Percentiles rank a stretch among this genome's conserved stretches.
Conservation (phyloP, 768 basidiomycete genomes). For the Rhizopogon sp. region DNA sequence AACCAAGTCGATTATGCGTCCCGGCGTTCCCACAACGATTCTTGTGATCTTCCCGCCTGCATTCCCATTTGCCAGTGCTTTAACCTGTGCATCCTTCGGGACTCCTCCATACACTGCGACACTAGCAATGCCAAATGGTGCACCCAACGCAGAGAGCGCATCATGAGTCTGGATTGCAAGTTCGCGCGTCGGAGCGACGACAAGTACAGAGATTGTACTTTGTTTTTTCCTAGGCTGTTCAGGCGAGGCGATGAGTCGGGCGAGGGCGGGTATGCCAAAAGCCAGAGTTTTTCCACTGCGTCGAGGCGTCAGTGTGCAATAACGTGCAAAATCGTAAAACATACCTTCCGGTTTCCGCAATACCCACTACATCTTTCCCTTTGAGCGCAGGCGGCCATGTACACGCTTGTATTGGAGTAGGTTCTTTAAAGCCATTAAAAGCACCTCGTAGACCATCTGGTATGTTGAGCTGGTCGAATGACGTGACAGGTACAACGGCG, state of each 20-base stretch:
- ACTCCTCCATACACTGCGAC: constrained; percentile 97
- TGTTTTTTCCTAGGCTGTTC: constrained; percentile 27
- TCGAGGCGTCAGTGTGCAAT: neutral
- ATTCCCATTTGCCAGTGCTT: constrained; percentile 52
- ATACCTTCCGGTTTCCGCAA: constrained; percentile 92
- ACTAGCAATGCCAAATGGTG: constrained; percentile 67
- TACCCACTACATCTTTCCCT: constrained; percentile 87
- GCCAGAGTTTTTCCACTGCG: constrained; percentile 90
- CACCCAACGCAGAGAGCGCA: constrained; percentile 68
- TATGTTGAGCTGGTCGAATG: constrained; percentile 71
- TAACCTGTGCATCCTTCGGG: constrained; percentile 77
- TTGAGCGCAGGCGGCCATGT: constrained; percentile 87
- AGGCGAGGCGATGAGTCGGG: constrained; percentile 47
- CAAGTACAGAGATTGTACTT: constrained; percentile 56
- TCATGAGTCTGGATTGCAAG: constrained; percentile 94
- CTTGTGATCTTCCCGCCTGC: constrained; percentile 51
- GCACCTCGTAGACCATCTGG: constrained; percentile 55
- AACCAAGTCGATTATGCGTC: constrained; percentile 88
- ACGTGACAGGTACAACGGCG: constrained; percentile 58
- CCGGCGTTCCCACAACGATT: constrained; percentile 94
- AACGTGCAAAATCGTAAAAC: constrained; percentile 7
- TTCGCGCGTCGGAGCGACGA: constrained; percentile 94
- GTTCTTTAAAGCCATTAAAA: constrained; percentile 72
- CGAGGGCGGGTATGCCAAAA: constrained; percentile 89
- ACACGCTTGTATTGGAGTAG: constrained; percentile 94